Percentiles rank a stretch among this genome's conserved stretches.
Evolutionary conservation across 371 early-diverging fungal genomes (phyloP).

Genomic region (Zopfochytrium polystomum): DNA sequence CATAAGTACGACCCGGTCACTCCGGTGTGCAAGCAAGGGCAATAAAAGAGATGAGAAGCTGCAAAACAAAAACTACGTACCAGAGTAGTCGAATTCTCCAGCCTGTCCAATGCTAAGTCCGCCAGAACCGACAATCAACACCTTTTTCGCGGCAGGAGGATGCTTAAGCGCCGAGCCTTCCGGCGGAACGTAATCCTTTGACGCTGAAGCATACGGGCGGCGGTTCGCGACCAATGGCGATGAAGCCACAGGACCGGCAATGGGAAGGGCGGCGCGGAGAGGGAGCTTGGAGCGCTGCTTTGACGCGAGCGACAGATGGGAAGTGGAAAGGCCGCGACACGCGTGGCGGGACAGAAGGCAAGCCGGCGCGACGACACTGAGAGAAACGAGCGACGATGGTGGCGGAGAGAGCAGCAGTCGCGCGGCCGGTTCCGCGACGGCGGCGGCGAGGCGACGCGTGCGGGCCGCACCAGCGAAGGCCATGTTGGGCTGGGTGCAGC

Average conservation of each 20-base stretch:
- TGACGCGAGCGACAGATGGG: neutral
- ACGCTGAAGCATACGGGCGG: neutral
- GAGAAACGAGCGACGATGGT: too few relatives aligned
- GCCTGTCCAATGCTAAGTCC: constrained; percentile 96
- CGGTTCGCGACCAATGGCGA: neutral
- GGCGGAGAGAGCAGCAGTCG: too few relatives aligned
- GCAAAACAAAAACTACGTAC: constrained; percentile 37
- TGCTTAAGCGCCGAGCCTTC: constrained; percentile 17
- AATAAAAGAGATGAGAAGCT: neutral
- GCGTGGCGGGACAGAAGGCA: neutral
- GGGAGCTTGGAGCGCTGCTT: neutral
- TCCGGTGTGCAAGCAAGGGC: neutral
- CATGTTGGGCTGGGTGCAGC: too few relatives aligned
- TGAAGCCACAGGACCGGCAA: neutral
- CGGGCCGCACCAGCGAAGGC: too few relatives aligned
- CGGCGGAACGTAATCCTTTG: neutral
- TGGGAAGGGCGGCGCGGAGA: neutral
- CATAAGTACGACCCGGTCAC: too few relatives aligned
- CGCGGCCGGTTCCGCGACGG: too few relatives aligned
- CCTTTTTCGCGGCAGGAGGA: constrained; percentile 69
- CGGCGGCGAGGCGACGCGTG: too few relatives aligned
- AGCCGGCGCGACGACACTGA: too few relatives aligned
- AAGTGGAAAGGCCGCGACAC: neutral
- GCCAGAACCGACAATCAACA: constrained; percentile 89
- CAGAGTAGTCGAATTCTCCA: constrained; percentile 96